Evolutionary conservation across 139 green algal genomes (phyloP).

Genomic region (Microglena sp.): DNA sequence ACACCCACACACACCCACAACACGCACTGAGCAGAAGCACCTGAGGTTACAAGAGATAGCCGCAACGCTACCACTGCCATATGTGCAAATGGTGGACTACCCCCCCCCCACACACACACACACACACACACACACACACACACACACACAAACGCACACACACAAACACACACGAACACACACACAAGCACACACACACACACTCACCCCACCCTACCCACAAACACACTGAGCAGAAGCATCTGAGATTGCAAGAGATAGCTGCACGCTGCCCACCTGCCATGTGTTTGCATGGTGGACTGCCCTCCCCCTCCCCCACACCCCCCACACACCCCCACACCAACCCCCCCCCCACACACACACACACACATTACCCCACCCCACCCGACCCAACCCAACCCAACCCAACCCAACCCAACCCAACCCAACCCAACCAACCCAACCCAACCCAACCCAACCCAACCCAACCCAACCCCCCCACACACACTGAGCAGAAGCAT

Average conservation of each 20-base stretch:
- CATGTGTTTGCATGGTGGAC: slow-evolving; percentile 91
- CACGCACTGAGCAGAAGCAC: slow-evolving; percentile 44
- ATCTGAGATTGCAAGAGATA: slow-evolving; percentile 77
- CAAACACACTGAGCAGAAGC: slow-evolving; percentile 40
- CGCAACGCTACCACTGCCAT: slow-evolving; percentile 69
- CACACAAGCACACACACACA: background rate
- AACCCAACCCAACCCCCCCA: background rate
- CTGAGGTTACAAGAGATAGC: slow-evolving; percentile 81
- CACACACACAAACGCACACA: no score
- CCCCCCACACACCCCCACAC: no score
- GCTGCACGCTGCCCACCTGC: slow-evolving; percentile 70
- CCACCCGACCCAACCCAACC: background rate
- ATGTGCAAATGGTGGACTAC: slow-evolving; percentile 90
- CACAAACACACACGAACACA: no score
- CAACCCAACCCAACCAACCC: background rate
- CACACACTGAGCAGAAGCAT: slow-evolving; percentile 65
- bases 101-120: no score
- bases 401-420: background rate
- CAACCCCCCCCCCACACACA: background rate
- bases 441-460: background rate
- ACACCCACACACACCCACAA: no score
- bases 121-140: no score
- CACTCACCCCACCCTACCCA: background rate
- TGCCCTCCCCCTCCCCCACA: no score
- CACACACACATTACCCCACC: background rate